Conservation (phyloP, 225 moss, liverwort and hornwort species). For the Anthoceros angustus region DNA sequence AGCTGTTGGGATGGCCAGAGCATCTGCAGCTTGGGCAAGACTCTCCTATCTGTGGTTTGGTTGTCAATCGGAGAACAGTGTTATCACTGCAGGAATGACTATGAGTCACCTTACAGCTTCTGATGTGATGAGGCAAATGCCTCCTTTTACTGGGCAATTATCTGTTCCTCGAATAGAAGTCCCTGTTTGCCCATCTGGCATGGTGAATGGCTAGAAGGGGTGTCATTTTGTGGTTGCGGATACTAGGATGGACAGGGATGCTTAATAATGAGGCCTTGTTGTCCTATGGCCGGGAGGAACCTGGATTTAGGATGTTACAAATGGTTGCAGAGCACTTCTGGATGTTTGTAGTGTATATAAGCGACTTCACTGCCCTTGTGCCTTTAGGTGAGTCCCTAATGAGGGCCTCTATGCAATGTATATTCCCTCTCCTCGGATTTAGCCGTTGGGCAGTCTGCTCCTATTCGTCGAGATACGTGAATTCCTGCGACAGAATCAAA, state of each 20-base stretch:
- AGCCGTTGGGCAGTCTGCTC: too few species aligned
- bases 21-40: constrained; percentile 89
- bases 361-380: too few species aligned
- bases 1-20: constrained; percentile 53
- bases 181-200: constrained; percentile 71
- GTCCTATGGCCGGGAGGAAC: not conserved
- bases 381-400: too few species aligned
- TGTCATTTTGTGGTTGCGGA: not conserved
- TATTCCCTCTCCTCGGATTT: too few species aligned
- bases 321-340: too few species aligned
- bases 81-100: constrained; percentile 32
- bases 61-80: constrained; percentile 53
- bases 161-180: constrained; percentile 59
- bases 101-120: constrained; percentile 53
- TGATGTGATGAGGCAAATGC: constrained; percentile 37
- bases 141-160: constrained; percentile 43
- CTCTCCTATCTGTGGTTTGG: constrained; percentile 80
- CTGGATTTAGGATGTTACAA: too few species aligned
- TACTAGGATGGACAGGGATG: not conserved
- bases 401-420: too few species aligned
- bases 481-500: too few species aligned
- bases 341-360: too few species aligned
- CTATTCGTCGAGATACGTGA: too few species aligned
- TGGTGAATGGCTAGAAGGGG: constrained; percentile 68
- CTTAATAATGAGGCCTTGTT: not conserved